phyloP scores from a whole-genome alignment of 1,139 yeast genomes.

The Suhomyces ambrosiae region DNA sequence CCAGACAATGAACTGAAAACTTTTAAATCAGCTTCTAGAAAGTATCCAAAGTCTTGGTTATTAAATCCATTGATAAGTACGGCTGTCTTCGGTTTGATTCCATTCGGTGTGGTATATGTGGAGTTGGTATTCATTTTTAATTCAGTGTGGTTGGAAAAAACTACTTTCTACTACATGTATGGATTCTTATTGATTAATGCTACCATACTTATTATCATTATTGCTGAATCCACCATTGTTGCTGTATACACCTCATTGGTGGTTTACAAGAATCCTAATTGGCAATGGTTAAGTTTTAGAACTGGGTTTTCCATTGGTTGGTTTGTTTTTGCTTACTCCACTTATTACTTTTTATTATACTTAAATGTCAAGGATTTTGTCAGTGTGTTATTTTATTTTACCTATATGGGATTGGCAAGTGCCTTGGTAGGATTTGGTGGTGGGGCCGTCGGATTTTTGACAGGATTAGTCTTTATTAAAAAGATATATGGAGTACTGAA shows the following conservation, averaged over 20 bases:
- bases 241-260: constrained; percentile 65
- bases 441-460: constrained; percentile 72
- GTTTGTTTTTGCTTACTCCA: constrained; percentile 68
- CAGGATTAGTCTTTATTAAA: constrained; percentile 62
- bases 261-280: constrained; percentile 60
- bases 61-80: constrained; percentile 30
- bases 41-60: constrained; percentile 19
- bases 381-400: constrained; percentile 68
- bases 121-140: constrained; percentile 75
- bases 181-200: constrained; percentile 73
- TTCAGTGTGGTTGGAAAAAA: constrained; percentile 78
- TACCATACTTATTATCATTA: constrained; percentile 58
- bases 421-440: constrained; percentile 66
- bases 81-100: constrained; percentile 62
- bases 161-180: constrained; percentile 77
- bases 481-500: constrained; percentile 61
- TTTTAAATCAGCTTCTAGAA: constrained; percentile 1
- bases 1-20: neutral
- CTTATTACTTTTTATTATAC: constrained; percentile 62
- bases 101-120: constrained; percentile 79
- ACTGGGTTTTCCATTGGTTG: constrained; percentile 73
- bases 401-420: constrained; percentile 70
- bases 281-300: constrained; percentile 86
- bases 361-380: constrained; percentile 67
- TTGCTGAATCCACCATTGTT: constrained; percentile 73